phyloP scores from a whole-genome alignment of 1,284 basidiomycete genomes.

The Neolentinus lepideus region DNA sequence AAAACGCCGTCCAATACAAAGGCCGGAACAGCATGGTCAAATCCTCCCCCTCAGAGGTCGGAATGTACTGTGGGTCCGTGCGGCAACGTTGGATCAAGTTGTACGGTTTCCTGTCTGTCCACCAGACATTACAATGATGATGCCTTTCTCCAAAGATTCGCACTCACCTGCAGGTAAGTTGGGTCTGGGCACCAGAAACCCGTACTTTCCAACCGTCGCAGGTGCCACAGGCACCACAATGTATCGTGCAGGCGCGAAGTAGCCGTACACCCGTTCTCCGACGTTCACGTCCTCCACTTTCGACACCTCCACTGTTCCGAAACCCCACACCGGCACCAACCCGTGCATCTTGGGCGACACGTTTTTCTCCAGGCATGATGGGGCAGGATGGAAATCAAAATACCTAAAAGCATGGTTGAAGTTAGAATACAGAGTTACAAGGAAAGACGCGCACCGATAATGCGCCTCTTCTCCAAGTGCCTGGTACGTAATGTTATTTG shows the following conservation, averaged over 20 bases:
- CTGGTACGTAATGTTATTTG: constrained; percentile 43
- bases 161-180: constrained; percentile 46
- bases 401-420: constrained; percentile 42
- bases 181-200: constrained; percentile 47
- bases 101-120: constrained; percentile 52
- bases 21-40: constrained; percentile 61
- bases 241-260: constrained; percentile 50
- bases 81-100: constrained; percentile 55
- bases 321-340: constrained; percentile 62
- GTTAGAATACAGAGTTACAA: background rate
- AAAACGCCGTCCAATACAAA: constrained; percentile 63
- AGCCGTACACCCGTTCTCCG: constrained; percentile 59
- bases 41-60: constrained; percentile 40
- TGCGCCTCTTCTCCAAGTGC: constrained; percentile 52
- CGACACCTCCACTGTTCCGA: constrained; percentile 45
- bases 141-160: background rate
- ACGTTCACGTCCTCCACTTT: constrained; percentile 34
- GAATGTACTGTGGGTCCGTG: constrained; percentile 42
- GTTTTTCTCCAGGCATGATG: constrained; percentile 18
- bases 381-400: constrained; percentile 53
- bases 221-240: constrained; percentile 43
- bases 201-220: constrained; percentile 39
- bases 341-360: constrained; percentile 45
- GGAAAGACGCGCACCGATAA: constrained; percentile 36
- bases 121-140: background rate